These are phyloP conservation scores for Russula griseocarnosa DNA, from an alignment of 768 basidiomycete species.

Conservation along the genomic window DNA sequence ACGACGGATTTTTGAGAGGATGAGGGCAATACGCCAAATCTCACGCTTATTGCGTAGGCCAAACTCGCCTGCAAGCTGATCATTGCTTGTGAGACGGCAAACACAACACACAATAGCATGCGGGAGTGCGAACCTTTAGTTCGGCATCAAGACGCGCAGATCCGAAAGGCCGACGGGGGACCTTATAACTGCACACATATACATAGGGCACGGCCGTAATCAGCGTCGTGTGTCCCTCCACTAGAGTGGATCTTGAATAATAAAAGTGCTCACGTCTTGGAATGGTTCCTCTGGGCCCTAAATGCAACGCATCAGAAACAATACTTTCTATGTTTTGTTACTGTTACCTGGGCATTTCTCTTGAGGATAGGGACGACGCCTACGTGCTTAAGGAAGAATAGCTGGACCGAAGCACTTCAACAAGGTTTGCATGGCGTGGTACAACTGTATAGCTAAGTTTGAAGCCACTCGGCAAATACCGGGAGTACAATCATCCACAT, in stretches of 20 bases:
- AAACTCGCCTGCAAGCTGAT: conserved; percentile 97
- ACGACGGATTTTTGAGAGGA: conserved; percentile 99
- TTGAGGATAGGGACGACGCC: conserved; percentile 42
- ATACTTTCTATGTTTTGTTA: conserved; percentile 25
- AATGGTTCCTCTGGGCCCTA: conserved; percentile 89
- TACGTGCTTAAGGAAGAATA: conserved; percentile 17
- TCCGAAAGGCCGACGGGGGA: conserved; percentile 95
- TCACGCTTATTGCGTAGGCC: conserved; percentile 99
- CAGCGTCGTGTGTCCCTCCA: conserved; percentile 65
- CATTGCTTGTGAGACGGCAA: not conserved
- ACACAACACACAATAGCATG: not conserved
- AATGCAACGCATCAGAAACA: conserved; percentile 28
- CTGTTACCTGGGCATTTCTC: conserved; percentile 82
- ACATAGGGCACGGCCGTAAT: conserved; percentile 63
- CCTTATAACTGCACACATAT: conserved; percentile 77
- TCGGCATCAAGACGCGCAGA: conserved; percentile 98
- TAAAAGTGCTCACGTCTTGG: conserved; percentile 79
- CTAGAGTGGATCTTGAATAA: conserved; percentile 60
- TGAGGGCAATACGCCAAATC: conserved; percentile 99
- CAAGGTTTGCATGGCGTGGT: conserved; percentile 35
- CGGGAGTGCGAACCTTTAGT: conserved; percentile 67
- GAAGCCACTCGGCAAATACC: conserved; percentile 65
- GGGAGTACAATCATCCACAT: conserved; percentile 40
- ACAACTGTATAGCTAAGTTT: conserved; percentile 62
- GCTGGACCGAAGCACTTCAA: conserved; percentile 36